Percentiles rank a stretch among this genome's conserved stretches.
Evolutionary conservation across 345 rosid species (phyloP).

Genomic region (Salix purpurea): DNA sequence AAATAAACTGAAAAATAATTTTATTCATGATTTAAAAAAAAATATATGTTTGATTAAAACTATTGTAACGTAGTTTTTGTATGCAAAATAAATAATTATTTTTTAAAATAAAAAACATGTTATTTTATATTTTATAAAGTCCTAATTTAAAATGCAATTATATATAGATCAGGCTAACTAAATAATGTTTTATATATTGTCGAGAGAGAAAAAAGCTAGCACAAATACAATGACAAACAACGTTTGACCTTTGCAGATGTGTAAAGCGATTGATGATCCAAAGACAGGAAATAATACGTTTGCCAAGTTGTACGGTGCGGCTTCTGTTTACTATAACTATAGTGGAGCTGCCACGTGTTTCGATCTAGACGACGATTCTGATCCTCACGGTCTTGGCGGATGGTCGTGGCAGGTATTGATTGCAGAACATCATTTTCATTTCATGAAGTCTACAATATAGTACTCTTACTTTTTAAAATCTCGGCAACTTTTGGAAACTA

Average conservation of each 20-base stretch:
- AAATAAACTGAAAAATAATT: too few relatives aligned
- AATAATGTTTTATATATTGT: too few relatives aligned
- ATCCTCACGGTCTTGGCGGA: slow-evolving; percentile 44
- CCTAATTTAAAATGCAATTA: too few relatives aligned
- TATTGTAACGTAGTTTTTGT: too few relatives aligned
- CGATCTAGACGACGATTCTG: slow-evolving; percentile 29
- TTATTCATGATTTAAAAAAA: too few relatives aligned
- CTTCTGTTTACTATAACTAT: slow-evolving; percentile 47
- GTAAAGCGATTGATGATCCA: slow-evolving; percentile 54
- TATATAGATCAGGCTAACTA: too few relatives aligned
- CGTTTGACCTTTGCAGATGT: slow-evolving; percentile 40
- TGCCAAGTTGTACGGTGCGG: slow-evolving; percentile 47
- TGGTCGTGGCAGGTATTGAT: slow-evolving; percentile 54
- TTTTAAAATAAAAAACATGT: too few relatives aligned
- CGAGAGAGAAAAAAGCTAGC: too few relatives aligned
- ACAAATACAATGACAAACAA: neutral
- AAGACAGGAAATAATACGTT: slow-evolving; percentile 40
- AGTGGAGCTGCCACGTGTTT: slow-evolving; percentile 46
- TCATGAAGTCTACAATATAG: neutral
- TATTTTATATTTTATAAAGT: too few relatives aligned
- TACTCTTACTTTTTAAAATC: neutral
- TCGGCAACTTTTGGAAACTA: neutral
- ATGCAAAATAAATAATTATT: too few relatives aligned
- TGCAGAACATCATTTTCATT: neutral
- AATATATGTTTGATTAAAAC: too few relatives aligned